Evolutionary conservation across 345 rosid genomes (phyloP).

Genomic region (Brassica nigra): DNA sequence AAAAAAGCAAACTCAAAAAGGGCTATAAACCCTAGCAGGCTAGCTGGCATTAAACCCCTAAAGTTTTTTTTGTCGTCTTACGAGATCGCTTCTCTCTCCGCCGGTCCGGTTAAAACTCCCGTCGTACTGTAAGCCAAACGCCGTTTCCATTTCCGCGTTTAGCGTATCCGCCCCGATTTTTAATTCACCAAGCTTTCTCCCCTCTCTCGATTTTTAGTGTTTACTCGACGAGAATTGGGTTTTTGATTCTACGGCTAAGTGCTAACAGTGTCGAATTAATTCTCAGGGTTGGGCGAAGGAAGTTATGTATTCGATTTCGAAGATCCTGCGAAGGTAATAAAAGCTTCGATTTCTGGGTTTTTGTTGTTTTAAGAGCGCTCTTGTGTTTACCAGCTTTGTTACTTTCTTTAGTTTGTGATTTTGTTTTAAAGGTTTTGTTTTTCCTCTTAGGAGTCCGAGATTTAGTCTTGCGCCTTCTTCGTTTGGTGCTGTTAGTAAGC

Average conservation of each 20-base stretch:
- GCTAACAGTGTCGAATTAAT: not conserved
- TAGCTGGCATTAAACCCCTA: slow-evolving; percentile 23
- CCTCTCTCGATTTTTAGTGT: not conserved
- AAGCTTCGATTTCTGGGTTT: slow-evolving; percentile 8
- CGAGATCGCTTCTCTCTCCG: not conserved
- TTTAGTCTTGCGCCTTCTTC: slow-evolving; percentile 39
- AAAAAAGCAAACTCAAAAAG: not conserved
- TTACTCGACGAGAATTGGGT: not conserved
- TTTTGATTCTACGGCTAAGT: not conserved
- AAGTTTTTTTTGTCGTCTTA: not conserved
- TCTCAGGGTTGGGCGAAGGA: slow-evolving; percentile 22
- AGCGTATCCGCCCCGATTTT: not conserved
- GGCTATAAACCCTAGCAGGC: slow-evolving; percentile 22
- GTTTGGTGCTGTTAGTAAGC: slow-evolving; percentile 41
- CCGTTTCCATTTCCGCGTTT: not conserved
- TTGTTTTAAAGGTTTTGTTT: not conserved
- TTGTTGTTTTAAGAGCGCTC: not conserved
- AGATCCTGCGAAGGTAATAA: slow-evolving; percentile 35
- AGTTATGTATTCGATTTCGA: slow-evolving; percentile 34
- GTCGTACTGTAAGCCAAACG: slow-evolving; percentile 6
- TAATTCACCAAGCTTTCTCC: not conserved
- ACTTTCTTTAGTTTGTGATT: not conserved
- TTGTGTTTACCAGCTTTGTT: not conserved
- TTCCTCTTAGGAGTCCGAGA: slow-evolving; percentile 46
- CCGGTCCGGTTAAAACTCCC: not conserved